Base-by-base conservation (phyloP, 495 filamentous ascomycete species). In the Penicillium samsonianum region DNA sequence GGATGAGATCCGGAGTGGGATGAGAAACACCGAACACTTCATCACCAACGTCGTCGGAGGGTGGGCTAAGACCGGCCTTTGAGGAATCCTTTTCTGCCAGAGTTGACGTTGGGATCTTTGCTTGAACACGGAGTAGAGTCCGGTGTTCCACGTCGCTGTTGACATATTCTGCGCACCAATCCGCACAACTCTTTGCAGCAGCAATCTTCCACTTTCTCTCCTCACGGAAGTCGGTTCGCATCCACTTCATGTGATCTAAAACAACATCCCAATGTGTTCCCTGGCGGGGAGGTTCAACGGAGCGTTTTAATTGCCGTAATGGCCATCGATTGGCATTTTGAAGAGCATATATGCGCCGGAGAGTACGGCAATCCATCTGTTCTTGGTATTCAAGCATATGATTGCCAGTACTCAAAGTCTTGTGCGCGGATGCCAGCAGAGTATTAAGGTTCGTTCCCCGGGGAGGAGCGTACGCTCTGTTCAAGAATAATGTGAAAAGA, bases 201-300 rank as follows among this genome's bases (percentile, higher is more conserved):
- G 89, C 84, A 58, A 86, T 84, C 70, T 97, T 97, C 91, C 90
- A 96, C 68, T 95, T 96, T 26, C 90, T 76, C 70, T 98, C 94
- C 73, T 96, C 90, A 30, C 88, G 81, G 64, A 98, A 98, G 75
- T 98, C 94, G 2, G 90, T 96, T 37, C 90, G 83, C 86, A 98
- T 90, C 95, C 94, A 97, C 71, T 91, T 96, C 83, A 92, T 89
- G 73, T 98, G 90, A 60, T 90, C 81, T 9, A 98, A 74, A 40
- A 98, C 70, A 42, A 94, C 81, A 75, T 98, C 94, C 82, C 84
- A 87, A 68, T 97, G 92, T 6, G 85, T 82, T 2, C 81, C 77
- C 12, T 87, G 85, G 37, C 91, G 82, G 8, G 78, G 78, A 28
- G 95, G 94, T 67, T 98, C 94, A 3, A 81, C 76, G 28, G 84